Evolutionary conservation across 495 filamentous ascomycete genomes (phyloP).

Genomic region (Aspergillus saccharolyticus): DNA sequence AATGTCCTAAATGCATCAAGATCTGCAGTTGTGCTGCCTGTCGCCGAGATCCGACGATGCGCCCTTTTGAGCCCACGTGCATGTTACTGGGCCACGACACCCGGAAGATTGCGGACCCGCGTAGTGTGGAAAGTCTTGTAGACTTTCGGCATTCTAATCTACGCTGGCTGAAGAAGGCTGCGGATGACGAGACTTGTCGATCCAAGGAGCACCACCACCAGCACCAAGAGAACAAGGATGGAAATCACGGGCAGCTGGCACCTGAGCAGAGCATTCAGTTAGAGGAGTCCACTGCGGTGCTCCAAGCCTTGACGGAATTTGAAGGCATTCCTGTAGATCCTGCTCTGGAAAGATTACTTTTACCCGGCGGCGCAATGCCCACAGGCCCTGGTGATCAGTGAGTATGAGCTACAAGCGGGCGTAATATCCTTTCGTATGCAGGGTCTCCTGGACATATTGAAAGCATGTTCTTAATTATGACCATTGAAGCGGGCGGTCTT

Average conservation of each 20-base stretch:
- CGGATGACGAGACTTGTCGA: conserved; percentile 43
- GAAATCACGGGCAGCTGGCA: conserved; percentile 36
- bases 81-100: conserved; percentile 88
- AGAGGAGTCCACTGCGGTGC: conserved; percentile 21
- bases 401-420: not conserved
- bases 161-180: conserved; percentile 62
- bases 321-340: conserved; percentile 50
- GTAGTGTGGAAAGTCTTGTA: conserved; percentile 81
- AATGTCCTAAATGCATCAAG: conserved; percentile 77
- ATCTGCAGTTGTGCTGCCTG: conserved; percentile 83
- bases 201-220: conserved; percentile 33
- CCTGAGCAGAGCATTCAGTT: conserved; percentile 34
- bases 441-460: not conserved
- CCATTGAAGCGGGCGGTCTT: not conserved
- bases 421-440: not conserved
- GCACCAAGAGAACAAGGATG: conserved; percentile 36
- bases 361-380: not conserved
- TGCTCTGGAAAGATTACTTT: conserved; percentile 23
- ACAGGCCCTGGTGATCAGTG: not conserved
- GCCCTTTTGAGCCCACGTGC: conserved; percentile 74
- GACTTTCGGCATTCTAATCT: conserved; percentile 82
- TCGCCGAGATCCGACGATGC: conserved; percentile 51
- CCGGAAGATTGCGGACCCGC: conserved; percentile 75
- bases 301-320: conserved; percentile 19
- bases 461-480: not conserved